Evolutionary conservation across 2,329 filamentous ascomycete species (phyloP), one percentile per base, ranked within the genome.

Genomic region (Beauveria sp.): DNA sequence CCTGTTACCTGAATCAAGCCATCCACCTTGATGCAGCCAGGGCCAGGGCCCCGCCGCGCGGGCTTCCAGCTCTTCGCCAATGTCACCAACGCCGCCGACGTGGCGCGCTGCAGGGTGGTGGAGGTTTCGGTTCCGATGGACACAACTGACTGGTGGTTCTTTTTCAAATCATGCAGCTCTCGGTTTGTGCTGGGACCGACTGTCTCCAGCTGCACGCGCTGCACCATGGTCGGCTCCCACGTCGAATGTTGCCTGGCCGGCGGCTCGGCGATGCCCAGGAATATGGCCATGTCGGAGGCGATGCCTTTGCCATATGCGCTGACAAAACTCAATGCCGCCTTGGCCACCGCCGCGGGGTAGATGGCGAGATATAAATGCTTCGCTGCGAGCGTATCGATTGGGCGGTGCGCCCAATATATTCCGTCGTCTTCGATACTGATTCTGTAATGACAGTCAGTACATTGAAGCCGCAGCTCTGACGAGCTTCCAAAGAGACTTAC

Each of bases 1-100:
- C 80, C 76, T 46, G 78, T 73, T 2, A 86, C 61, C 63, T 85
- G 80, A 2, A 87, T 77, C 12, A 84, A 68, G 0, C 84, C 84
- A 18, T 79, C 79, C 1, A 86, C 75, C 2, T 73, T 69, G 52
- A 86, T 73, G 56, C 77, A 79, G 5, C 84, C 84, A 12, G 79
- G 73, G 5, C 77, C 79, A 0, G 81, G 80, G 2, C 75, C 71
- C 8, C 72, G 70, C 51, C 69, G 71, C 7, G 76, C 70, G 1
- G 74, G 75, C 46, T 70, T 74, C 80, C 80, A 84, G n/a, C 74
- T 78, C 63, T 80, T 73, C 1, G 64, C 62, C 37, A 79, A 75
- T 3, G 71, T 78, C 24, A 71, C 61, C 22, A 68, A 65, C 1
- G 73, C 73, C 4, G 50, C 50, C 8, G 41, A 24, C 28, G 28